These are phyloP conservation scores for Chlorella ohadii DNA, from an alignment of 139 green algal species.

Conservation along the genomic window DNA sequence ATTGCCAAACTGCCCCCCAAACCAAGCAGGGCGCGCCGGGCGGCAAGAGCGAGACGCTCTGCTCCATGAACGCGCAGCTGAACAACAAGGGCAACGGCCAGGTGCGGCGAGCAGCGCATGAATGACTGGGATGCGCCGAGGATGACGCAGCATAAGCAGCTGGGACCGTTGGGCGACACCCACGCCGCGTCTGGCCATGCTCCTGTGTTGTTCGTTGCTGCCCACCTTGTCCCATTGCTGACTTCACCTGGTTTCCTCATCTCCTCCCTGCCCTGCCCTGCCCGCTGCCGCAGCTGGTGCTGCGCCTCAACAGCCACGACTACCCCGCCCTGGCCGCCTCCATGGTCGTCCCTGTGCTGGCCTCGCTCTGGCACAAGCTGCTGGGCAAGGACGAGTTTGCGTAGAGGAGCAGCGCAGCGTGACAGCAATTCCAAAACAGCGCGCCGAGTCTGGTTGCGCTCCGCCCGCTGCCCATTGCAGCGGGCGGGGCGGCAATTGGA, in stretches of 20 bases:
- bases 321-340: slow-evolving; percentile 36
- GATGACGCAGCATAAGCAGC: no score
- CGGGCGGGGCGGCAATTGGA: no score
- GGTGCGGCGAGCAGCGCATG: no score
- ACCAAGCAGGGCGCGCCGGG: no score
- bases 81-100: slow-evolving; percentile 52
- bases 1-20: no score
- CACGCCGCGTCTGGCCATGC: no score
- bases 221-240: neutral
- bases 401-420: no score
- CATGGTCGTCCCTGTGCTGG: slow-evolving; percentile 46
- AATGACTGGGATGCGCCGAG: no score
- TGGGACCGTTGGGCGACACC: no score
- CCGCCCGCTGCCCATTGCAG: no score
- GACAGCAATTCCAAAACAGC: no score
- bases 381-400: slow-evolving; percentile 32
- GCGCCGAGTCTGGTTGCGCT: no score
- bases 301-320: slow-evolving; percentile 49
- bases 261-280: neutral
- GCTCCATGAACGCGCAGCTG: slow-evolving; percentile 37
- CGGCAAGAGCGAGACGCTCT: slow-evolving; percentile 41
- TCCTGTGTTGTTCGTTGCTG: neutral
- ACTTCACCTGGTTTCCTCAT: neutral
- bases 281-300: neutral
- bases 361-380: slow-evolving; percentile 33